Conservation (phyloP, 345 rosid species). For the Rhizophora mangle region DNA sequence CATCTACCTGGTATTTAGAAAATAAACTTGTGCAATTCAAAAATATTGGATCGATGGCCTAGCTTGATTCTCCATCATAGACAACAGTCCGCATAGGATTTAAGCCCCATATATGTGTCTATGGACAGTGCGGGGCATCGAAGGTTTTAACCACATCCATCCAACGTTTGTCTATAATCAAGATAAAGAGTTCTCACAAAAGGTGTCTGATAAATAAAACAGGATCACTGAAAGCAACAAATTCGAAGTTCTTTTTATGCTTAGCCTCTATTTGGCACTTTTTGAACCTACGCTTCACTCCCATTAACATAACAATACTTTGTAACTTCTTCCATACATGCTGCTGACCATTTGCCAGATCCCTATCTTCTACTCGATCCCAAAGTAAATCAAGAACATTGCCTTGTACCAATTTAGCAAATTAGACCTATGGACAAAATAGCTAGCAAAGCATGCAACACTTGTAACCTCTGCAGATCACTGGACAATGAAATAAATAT, state of each 20-base stretch:
- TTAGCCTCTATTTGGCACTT: conserved; percentile 45
- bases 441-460: background rate
- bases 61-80: conserved; percentile 2
- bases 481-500: background rate
- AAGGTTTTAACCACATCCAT: conserved; percentile 72
- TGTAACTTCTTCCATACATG: conserved; percentile 44
- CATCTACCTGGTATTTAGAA: conserved; percentile 1
- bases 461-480: background rate
- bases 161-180: conserved; percentile 90
- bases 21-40: conserved; percentile 12
- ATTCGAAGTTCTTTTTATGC: conserved; percentile 61
- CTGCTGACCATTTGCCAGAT: conserved; percentile 39
- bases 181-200: conserved; percentile 58
- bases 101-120: conserved; percentile 85
- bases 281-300: conserved; percentile 49
- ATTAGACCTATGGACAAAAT: background rate
- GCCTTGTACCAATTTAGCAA: conserved; percentile 48
- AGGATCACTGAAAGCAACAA: conserved; percentile 75
- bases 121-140: conserved; percentile 70
- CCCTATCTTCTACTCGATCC: conserved; percentile 55
- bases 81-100: background rate
- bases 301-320: conserved; percentile 35
- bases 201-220: conserved; percentile 80
- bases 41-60: conserved; percentile 11
- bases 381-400: conserved; percentile 77